phyloP scores from a whole-genome alignment of 2,329 filamentous ascomycete species.

The Botryosphaeria dothidea region DNA sequence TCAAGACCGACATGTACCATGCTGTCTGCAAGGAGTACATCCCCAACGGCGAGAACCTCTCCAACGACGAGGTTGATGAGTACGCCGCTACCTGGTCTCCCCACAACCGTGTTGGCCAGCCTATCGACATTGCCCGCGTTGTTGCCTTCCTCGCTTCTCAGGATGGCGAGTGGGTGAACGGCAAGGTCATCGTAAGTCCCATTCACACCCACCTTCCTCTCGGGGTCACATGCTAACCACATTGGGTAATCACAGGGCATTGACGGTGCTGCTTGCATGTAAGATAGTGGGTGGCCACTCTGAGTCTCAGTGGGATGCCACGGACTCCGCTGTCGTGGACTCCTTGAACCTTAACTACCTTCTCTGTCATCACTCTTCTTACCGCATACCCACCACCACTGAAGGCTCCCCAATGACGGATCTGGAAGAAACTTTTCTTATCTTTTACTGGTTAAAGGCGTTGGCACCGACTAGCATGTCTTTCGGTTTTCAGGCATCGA shows the following conservation, averaged over 20 bases:
- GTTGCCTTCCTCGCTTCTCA: slow-evolving; percentile 62
- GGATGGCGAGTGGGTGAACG: slow-evolving; percentile 59
- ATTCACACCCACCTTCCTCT: slow-evolving; percentile 27
- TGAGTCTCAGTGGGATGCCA: too few relatives aligned
- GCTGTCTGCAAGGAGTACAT: slow-evolving; percentile 66
- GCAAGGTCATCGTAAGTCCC: slow-evolving; percentile 48
- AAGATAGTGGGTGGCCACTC: slow-evolving; percentile 21
- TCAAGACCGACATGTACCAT: slow-evolving; percentile 63
- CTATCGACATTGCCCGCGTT: slow-evolving; percentile 67
- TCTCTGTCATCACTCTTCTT: too few relatives aligned
- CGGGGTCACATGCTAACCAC: background rate
- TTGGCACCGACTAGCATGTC: slow-evolving; percentile 2
- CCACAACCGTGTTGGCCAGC: slow-evolving; percentile 65
- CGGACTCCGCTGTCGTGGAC: background rate
- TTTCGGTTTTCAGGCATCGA: background rate
- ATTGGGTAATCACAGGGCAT: background rate
- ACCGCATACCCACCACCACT: background rate
- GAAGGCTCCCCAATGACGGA: background rate
- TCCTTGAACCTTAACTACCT: too few relatives aligned
- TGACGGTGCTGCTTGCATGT: slow-evolving; percentile 46
- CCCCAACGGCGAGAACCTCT: slow-evolving; percentile 56
- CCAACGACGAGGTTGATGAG: slow-evolving; percentile 61
- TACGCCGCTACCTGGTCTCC: slow-evolving; percentile 66
- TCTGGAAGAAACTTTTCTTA: background rate
- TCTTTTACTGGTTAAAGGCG: background rate